Conservation (phyloP, 768 basidiomycete species). For the Roridomyces roridus region DNA sequence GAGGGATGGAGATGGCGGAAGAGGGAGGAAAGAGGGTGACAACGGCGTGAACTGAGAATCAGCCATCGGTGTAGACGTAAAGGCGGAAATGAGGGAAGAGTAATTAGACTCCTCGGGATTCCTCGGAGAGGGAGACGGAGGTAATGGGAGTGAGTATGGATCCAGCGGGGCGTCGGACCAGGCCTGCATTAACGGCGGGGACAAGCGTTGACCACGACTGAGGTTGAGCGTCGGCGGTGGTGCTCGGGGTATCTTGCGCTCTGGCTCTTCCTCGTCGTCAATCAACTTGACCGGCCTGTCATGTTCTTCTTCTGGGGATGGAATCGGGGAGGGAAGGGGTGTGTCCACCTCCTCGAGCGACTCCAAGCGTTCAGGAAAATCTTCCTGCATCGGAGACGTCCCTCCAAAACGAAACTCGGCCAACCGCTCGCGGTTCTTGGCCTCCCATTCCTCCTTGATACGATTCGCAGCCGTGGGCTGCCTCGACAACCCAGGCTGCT, state of each 20-base stretch:
- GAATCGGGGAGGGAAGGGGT: neutral
- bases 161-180: conserved; percentile 19
- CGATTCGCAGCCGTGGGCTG: conserved; percentile 52
- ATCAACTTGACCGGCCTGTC: neutral
- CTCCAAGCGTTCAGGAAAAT: conserved; percentile 9
- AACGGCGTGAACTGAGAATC: conserved; percentile 15
- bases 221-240: conserved; percentile 22
- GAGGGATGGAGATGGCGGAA: conserved; percentile 11
- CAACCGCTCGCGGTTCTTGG: conserved; percentile 43
- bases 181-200: conserved; percentile 17
- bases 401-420: conserved; percentile 43
- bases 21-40: conserved; percentile 12
- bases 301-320: conserved; percentile 3
- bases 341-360: conserved; percentile 19
- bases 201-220: conserved; percentile 1
- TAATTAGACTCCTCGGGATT: neutral
- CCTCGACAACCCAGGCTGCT: conserved; percentile 16
- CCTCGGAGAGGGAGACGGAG: neutral
- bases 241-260: conserved; percentile 8
- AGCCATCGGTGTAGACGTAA: neutral
- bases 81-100: conserved; percentile 23
- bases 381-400: conserved; percentile 5
- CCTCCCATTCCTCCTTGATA: conserved; percentile 62
- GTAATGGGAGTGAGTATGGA: conserved; percentile 4
- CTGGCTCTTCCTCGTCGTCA: neutral